Evolutionary conservation across 2,329 filamentous ascomycete species (phyloP), one percentile per base, ranked within the genome.

Genomic region (Exserohilum rostratum): DNA sequence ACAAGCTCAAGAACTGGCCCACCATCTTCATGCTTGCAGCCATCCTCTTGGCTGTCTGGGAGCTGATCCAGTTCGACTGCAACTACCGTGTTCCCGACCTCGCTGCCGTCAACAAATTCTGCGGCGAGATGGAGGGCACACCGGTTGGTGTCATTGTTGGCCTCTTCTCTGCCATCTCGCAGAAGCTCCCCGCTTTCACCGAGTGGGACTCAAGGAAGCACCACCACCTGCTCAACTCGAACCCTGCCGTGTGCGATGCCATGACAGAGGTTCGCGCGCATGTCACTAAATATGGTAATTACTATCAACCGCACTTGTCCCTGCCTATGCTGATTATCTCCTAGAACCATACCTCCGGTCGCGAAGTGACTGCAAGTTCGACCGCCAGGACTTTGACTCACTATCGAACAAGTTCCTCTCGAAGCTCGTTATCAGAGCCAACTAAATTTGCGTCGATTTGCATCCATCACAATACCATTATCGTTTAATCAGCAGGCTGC

Each of bases 51-150:
- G 91, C 91, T 10, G 91, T 98, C 17, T 98, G 93, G 93, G 93
- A 98, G 76, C 90, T 96, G 83, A 97, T 98, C 87, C 93, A 98
- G 76, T 98, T 97, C 72, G 93, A 98, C 79, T 96, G 90, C 83
- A 91, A 96, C 79, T 98, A 96, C 83, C 90, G 93, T 47, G 88
- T 96, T 3, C 91, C 90, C 4, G 93, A 97, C 74, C 84, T 89
- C 49, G 83, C 85, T 45, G 89, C 90, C 5, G 93, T 96, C 59
- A 87, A 93, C 71, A 96, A 96, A 80, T 98, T 98, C 83, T 97
- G 93, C 82, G 86, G 82, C 54, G 93, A 98, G 72, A 98, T 98
- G 93, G 93, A 98, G 80, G 90, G 90, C 9, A 96, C 90, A 6
- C 93, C 93, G 0, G 93, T 98, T 37, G 93, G 93, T 67, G 93